Evolutionary conservation across 2,329 filamentous ascomycete genomes (phyloP).

Genomic region (Phoma sp.): DNA sequence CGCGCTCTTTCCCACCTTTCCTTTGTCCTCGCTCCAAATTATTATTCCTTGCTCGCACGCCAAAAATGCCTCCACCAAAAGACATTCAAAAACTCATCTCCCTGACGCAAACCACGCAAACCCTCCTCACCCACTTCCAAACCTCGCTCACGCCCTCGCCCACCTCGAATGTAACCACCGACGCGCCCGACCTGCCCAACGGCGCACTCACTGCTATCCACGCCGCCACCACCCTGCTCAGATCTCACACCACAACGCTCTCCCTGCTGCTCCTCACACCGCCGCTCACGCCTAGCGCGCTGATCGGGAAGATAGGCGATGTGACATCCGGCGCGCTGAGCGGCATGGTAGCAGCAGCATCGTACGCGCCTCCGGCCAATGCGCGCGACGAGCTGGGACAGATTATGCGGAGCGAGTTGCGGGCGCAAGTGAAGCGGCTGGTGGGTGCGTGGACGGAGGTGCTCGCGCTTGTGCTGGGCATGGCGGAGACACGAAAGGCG

Average conservation of each 20-base stretch:
- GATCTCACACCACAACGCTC: slow-evolving; percentile 85
- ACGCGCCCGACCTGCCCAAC: slow-evolving; percentile 33
- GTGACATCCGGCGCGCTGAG: slow-evolving; percentile 78
- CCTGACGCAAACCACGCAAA: slow-evolving; percentile 46
- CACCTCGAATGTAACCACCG: slow-evolving; percentile 1
- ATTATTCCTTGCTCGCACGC: no score
- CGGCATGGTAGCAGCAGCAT: slow-evolving; percentile 68
- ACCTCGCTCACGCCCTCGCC: slow-evolving; percentile 40
- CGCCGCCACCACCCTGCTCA: slow-evolving; percentile 75
- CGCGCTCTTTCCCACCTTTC: no score
- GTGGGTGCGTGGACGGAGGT: slow-evolving; percentile 70
- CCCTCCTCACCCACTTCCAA: slow-evolving; percentile 46
- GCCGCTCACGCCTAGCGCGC: slow-evolving; percentile 82
- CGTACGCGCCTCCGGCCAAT: slow-evolving; percentile 22
- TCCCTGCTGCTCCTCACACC: slow-evolving; percentile 86
- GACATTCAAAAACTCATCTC: slow-evolving; percentile 42
- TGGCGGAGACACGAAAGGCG: slow-evolving; percentile 61
- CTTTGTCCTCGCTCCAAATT: no score
- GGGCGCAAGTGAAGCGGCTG: slow-evolving; percentile 64
- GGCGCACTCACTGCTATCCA: slow-evolving; percentile 70
- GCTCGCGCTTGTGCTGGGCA: slow-evolving; percentile 64
- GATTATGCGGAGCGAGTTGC: slow-evolving; percentile 69
- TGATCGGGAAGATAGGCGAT: slow-evolving; percentile 73
- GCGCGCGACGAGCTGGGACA: slow-evolving; percentile 33
- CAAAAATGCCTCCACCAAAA: slow-evolving; percentile 21